Base-by-base conservation (phyloP, 2,329 filamentous ascomycete genomes). In the Trichophyton verrucosum region DNA sequence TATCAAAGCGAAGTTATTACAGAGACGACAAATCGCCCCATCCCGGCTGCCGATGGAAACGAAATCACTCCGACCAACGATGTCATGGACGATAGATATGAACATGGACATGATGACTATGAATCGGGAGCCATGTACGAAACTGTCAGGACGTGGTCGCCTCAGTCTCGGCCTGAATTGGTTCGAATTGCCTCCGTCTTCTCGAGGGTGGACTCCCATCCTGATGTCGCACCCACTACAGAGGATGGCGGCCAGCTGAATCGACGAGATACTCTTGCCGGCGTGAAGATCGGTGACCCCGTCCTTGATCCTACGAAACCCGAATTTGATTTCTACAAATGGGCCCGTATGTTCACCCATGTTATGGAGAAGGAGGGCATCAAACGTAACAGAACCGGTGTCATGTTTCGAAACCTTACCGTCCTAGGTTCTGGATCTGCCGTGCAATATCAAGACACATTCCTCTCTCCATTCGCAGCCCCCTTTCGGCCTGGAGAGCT, bases 401-500 rank as follows among this genome's bases (percentile, higher is more conserved):
- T 89, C 5, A 80, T 81, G 0, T 88, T 84, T 73, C 82, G 82
- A 62, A 78, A 87, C 58, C 77, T 89, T 38, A 81, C 81, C 61
- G 84, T 90, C 0, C 85, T 78, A 4, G 87, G 87, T 0, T 84
- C 84, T 0, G 86, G 86, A 0, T 79, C 81, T 1, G 84, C 85
- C 0, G 69, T 90, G 24, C 85, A 88, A 64, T 75, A 89, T 1
- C 87, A 91, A 68, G 77, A 84, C 60, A 89, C 82, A 1, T 84
- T 90, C 2, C 78, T 76, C 1, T 84, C 83, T 1, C 72, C 83
- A 6, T 69, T 88, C 22, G 70, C 81, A 62, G 76, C 81, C 0
- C 86, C 84, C 0, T 72, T 88, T 22, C 77, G 82, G 1, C 68
- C 82, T 0, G 76, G 80, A 0, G 81, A 88, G 61, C 73, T 80